Conservation (phyloP, 768 basidiomycete species). For the Pleurotus ostreatus region DNA sequence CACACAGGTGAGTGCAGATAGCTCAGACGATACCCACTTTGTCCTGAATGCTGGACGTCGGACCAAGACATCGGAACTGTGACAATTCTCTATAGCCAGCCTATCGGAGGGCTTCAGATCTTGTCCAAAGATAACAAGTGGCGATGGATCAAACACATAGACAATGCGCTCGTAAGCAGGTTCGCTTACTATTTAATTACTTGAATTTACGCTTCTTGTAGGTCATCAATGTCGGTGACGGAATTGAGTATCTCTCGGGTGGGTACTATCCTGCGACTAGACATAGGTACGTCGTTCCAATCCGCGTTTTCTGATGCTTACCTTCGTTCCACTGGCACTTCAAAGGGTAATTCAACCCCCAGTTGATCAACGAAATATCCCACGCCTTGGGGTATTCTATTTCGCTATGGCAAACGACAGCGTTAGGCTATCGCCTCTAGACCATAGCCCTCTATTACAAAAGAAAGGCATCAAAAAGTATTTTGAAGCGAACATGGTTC, state of each 20-base stretch:
- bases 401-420: conserved; percentile 42
- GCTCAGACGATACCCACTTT: conserved; percentile 9
- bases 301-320: no score
- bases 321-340: neutral
- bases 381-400: conserved; percentile 44
- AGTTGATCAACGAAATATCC: conserved; percentile 33
- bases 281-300: conserved; percentile 22
- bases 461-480: conserved; percentile 28
- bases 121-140: conserved; percentile 34
- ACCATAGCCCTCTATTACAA: conserved; percentile 39
- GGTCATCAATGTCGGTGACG: conserved; percentile 29
- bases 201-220: neutral
- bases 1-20: conserved; percentile 30
- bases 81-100: conserved; percentile 46
- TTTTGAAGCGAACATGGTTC: conserved; percentile 32
- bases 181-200: no score
- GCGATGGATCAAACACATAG: conserved; percentile 42
- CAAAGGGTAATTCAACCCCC: conserved; percentile 45
- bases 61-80: conserved; percentile 38
- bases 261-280: conserved; percentile 46
- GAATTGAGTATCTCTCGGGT: conserved; percentile 45
- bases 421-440: conserved; percentile 31
- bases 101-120: conserved; percentile 43
- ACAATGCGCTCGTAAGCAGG: no score
- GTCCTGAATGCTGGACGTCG: no score